phyloP scores from a whole-genome alignment of 129 eudicot species.

The Lactuca saligna region DNA sequence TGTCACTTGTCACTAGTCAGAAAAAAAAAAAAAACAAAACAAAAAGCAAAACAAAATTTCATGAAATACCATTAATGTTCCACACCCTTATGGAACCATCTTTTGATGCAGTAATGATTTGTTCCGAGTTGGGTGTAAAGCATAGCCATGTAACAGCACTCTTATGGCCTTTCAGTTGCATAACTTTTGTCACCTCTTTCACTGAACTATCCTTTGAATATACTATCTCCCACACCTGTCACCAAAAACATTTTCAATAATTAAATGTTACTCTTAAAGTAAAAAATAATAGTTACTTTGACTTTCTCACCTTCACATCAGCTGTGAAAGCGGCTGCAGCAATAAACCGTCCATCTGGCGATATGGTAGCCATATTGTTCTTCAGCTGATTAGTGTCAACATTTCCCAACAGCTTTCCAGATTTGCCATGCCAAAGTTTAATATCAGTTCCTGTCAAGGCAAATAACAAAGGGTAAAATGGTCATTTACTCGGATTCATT shows the following conservation, averaged over 20 bases:
- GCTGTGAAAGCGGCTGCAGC: constrained; percentile 99
- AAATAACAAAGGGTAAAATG: constrained; percentile 1
- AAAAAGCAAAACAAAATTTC: not conserved
- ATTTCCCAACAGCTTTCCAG: constrained; percentile 77
- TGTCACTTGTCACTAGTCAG: too few species aligned
- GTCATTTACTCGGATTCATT: not conserved
- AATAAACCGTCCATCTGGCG: constrained; percentile 92
- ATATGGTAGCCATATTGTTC: constrained; percentile 91
- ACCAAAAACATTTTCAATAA: not conserved
- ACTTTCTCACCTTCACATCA: constrained; percentile 74
- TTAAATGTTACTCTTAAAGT: not conserved
- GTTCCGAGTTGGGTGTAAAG: constrained; percentile 82
- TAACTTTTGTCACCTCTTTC: constrained; percentile 80
- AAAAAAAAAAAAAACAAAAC: too few species aligned
- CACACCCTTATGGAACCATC: constrained; percentile 91
- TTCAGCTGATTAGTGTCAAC: constrained; percentile 95
- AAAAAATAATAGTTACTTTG: not conserved
- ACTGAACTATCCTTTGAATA: constrained; percentile 89
- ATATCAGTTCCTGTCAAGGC: constrained; percentile 74
- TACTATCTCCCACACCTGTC: constrained; percentile 94
- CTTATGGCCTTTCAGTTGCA: constrained; percentile 99
- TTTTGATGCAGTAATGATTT: constrained; percentile 89
- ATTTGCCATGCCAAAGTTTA: constrained; percentile 85
- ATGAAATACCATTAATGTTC: constrained; percentile 85
- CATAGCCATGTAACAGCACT: constrained; percentile 98